Conservation (phyloP, 2,329 filamentous ascomycete genomes). For the Talaromyces sp. region DNA sequence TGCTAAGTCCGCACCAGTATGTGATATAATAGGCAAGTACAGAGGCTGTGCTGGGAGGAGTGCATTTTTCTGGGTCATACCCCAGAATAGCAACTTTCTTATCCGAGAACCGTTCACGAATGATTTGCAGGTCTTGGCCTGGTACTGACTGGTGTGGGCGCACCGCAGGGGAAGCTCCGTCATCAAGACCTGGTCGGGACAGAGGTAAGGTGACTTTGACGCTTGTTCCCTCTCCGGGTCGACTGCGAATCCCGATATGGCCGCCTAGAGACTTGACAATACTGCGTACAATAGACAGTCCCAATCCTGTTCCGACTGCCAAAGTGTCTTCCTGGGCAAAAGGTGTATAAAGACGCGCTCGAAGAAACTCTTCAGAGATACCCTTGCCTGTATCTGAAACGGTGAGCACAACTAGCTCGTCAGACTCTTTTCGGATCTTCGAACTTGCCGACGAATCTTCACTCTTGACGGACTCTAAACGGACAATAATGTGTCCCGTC, state of each 20-base stretch:
- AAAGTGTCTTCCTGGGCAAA: slow-evolving; percentile 61
- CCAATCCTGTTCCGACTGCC: slow-evolving; percentile 52
- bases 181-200: slow-evolving; percentile 30
- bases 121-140: slow-evolving; percentile 26
- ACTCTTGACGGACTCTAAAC: slow-evolving; percentile 34
- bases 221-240: slow-evolving; percentile 56
- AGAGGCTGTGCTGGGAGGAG: slow-evolving; percentile 28
- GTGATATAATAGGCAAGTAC: slow-evolving; percentile 34
- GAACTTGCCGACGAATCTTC: slow-evolving; percentile 28
- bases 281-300: slow-evolving; percentile 62
- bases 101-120: slow-evolving; percentile 29
- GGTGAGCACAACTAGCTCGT: slow-evolving; percentile 42
- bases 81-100: slow-evolving; percentile 34
- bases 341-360: slow-evolving; percentile 59
- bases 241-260: slow-evolving; percentile 57
- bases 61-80: slow-evolving; percentile 24
- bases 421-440: slow-evolving; percentile 29
- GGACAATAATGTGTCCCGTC: slow-evolving; percentile 51
- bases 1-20: slow-evolving; percentile 39
- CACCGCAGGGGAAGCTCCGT: slow-evolving; percentile 25
- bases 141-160: slow-evolving; percentile 27
- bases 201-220: slow-evolving; percentile 53
- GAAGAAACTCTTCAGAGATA: slow-evolving; percentile 63
- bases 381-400: slow-evolving; percentile 66
- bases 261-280: slow-evolving; percentile 62